Evolutionary conservation across 2,329 filamentous ascomycete genomes (phyloP), one percentile per base, ranked within the genome.

Genomic region (Microsporum audouinii): DNA sequence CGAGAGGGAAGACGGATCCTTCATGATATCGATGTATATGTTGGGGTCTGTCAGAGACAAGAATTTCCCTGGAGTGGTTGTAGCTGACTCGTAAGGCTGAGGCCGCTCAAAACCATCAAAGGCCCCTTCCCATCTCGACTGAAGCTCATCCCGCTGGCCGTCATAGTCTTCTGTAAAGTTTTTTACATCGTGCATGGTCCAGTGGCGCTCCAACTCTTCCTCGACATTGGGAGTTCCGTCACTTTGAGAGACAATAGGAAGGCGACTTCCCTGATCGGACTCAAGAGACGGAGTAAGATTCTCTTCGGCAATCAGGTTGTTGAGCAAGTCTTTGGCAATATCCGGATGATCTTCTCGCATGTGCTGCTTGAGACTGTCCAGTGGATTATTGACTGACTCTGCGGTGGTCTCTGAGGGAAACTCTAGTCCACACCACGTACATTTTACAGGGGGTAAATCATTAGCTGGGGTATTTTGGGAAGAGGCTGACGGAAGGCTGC

Each of bases 1-100:
- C 8, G 79, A 75, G 62, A 80, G 76, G 17, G 66, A 64, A 60
- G 75, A 70, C 0, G 73, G 72, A 38, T 73, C 69, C 53, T 70
- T 70, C 29, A 77, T 68, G 55, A 72, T 68, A 59, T 66, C 67
- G n/a, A 75, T 55, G 39, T 73, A 70, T 2, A 71, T 66, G n/a
- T 75, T 73, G 2, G 73, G 63, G 10, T 68, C 64, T 8, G 70
- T 71, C 14, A 74, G 66, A 59, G 73, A 70, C 10, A 76, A 69
- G 34, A 76, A 76, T 49, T 72, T 65, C n/a, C 73, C 73, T 39
- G 66, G 67, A 3, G 65, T 63, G 8, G 69, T 68, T 51, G 63
- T 68, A 36, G 67, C 38, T 17, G 63, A 68, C 41, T 71, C 70
- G 65, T 76, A 76, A 6, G 74, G 72, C 27, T 67, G 64, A 8